Base-by-base conservation (phyloP, 2,329 filamentous ascomycete genomes). In the Monosporascus sp. region DNA sequence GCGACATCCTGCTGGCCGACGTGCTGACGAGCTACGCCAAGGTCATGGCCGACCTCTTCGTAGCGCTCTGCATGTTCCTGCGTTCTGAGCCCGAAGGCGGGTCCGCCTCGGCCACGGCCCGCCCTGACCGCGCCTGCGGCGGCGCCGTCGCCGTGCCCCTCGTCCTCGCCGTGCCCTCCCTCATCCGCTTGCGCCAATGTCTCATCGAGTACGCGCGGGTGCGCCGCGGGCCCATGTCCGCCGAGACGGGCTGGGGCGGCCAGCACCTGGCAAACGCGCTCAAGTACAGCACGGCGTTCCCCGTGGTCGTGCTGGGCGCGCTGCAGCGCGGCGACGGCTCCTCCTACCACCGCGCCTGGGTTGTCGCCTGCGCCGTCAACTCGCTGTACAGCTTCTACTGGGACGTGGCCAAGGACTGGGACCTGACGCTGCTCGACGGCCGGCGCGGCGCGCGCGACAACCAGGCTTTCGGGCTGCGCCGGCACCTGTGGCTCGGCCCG, bases 311-410 rank as follows among this genome's bases (percentile, higher is more conserved):
- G 43, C 78, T 96, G 51, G 86, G 84, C 55, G 85, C 91, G 1
- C 71, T 94, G 65, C 85, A 91, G 73, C 81, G 89, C 56, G 84
- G 68, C 37, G 70, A 68, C 22, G 68, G 62, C 9, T 63, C 71
- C 4, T 70, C 74, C 1, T 66, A 82, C 53, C 80, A 82, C 68
- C 75, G 75, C 41, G 74, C 75, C 48, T 94, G 90, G 86, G 75
- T 95, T 31, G 72, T 80, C 37, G 87, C 87, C 44, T 88, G 90
- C 31, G 75, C 91, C 37, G 67, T 94, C 63, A 97, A 99, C 70
- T 95, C 90, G 16, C 77, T 88, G 45, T 99, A 96, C 73, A 91
- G 88, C n/a, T 97, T 97, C 75, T 99, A 94, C 78, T 99, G 94
- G 94, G 94, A 99, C 65, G 85, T 97, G 31, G 81, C 90, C 52